phyloP scores from a whole-genome alignment of 1,139 yeast genomes.

The Yarrowia galli region DNA sequence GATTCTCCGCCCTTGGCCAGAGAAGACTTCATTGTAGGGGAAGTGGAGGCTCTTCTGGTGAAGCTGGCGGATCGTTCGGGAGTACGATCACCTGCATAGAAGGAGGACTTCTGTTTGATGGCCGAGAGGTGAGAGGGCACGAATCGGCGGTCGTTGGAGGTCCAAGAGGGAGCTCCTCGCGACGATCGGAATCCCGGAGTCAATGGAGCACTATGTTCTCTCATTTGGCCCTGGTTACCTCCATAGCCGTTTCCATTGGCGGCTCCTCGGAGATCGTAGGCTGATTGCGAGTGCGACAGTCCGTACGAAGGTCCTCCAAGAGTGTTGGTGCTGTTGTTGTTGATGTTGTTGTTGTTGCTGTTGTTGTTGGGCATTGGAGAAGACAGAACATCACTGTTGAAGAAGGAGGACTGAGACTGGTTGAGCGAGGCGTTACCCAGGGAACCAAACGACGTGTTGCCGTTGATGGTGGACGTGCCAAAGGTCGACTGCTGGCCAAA shows the following conservation, averaged over 20 bases:
- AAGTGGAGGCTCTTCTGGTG: conserved; percentile 32
- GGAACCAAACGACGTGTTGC: conserved; percentile 38
- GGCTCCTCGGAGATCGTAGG: conserved; percentile 43
- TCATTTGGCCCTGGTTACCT: background rate
- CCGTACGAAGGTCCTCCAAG: background rate
- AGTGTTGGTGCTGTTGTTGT: too few relatives aligned
- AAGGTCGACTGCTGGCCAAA: conserved; percentile 38
- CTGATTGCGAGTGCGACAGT: conserved; percentile 46
- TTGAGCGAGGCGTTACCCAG: conserved; percentile 34
- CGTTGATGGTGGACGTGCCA: conserved; percentile 40
- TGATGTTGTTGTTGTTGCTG: background rate
- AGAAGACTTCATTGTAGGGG: conserved; percentile 16
- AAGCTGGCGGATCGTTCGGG: conserved; percentile 40
- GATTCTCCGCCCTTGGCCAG: conserved; percentile 23
- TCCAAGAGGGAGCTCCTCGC: conserved; percentile 44
- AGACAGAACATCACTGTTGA: conserved; percentile 2
- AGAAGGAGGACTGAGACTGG: conserved; percentile 29
- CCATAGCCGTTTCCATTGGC: background rate
- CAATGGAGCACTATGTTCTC: conserved; percentile 11
- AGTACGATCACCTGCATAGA: conserved; percentile 42
- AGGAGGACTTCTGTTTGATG: conserved; percentile 44
- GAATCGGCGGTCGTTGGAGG: conserved; percentile 41
- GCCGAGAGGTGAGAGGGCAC: conserved; percentile 45
- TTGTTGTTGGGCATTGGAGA: background rate
- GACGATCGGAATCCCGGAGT: conserved; percentile 26